These are phyloP conservation scores for Lactifluus subvellereus DNA, from an alignment of 768 basidiomycete genomes.

Conservation along the genomic window DNA sequence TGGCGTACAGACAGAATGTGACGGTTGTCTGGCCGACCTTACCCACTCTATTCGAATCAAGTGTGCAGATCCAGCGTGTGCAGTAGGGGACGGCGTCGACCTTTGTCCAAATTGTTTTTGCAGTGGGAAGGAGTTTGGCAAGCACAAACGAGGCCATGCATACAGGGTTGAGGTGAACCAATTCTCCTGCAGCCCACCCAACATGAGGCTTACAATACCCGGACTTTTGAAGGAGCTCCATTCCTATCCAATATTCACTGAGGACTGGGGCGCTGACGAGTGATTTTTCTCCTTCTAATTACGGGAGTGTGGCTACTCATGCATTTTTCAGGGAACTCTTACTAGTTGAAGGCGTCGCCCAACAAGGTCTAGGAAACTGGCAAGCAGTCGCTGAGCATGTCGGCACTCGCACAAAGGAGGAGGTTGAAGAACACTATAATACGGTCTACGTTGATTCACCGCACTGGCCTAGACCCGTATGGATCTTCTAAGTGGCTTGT, in stretches of 20 bases:
- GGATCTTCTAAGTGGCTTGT: conserved; percentile 27
- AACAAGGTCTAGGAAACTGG: conserved; percentile 94
- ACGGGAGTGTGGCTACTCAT: conserved; percentile 7
- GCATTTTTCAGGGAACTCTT: conserved; percentile 66
- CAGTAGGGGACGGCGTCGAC: conserved; percentile 77
- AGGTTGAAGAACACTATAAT: conserved; percentile 87
- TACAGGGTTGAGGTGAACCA: conserved; percentile 83
- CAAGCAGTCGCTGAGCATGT: conserved; percentile 92
- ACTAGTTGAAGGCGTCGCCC: conserved; percentile 79
- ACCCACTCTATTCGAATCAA: conserved; percentile 97
- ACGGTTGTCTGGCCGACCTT: conserved; percentile 78
- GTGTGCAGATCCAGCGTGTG: conserved; percentile 80
- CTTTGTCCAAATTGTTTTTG: conserved; percentile 92
- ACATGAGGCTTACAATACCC: conserved; percentile 17
- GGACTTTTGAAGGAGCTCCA: conserved; percentile 68
- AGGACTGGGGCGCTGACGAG: conserved; percentile 99
- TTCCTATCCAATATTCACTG: conserved; percentile 91
- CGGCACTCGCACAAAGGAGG: conserved; percentile 89
- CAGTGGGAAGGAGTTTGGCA: conserved; percentile 80
- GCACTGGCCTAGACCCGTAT: conserved; percentile 76
- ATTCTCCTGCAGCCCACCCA: not conserved
- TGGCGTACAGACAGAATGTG: conserved; percentile 78
- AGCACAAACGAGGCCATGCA: conserved; percentile 78
- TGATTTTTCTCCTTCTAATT: conserved; percentile 37
- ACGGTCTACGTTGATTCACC: conserved; percentile 72